phyloP scores from a whole-genome alignment of 1,139 yeast genomes.

The Yamadazyma kanchanaburiensis region DNA sequence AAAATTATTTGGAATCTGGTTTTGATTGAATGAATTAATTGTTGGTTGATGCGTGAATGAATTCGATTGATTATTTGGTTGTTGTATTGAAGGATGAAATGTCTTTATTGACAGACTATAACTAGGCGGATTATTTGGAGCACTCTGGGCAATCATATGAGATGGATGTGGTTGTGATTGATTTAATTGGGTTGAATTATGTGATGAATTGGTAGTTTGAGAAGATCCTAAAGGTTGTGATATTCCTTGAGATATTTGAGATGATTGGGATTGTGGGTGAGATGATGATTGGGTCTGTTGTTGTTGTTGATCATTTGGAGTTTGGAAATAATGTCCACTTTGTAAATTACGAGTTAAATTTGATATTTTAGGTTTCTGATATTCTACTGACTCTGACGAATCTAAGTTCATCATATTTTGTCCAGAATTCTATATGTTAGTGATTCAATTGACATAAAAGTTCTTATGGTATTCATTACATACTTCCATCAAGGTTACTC shows the following conservation, averaged over 20 bases:
- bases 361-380: constrained; percentile 20
- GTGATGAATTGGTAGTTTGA: background rate
- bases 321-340: constrained; percentile 1
- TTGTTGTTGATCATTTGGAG: background rate
- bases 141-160: constrained; percentile 8
- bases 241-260: background rate
- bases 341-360: constrained; percentile 35
- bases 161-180: background rate
- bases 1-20: constrained; percentile 4
- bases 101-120: constrained; percentile 6
- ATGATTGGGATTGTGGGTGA: background rate
- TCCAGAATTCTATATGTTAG: constrained; percentile 4
- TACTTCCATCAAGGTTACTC: no score
- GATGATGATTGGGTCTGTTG: background rate
- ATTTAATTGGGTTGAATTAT: background rate
- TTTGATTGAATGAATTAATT: constrained; percentile 3
- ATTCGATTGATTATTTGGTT: background rate
- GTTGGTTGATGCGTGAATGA: background rate
- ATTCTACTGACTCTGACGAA: constrained; percentile 9
- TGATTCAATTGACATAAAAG: no score
- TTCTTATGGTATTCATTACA: no score
- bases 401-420: constrained; percentile 11
- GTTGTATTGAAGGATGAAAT: background rate
- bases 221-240: background rate
- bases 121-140: constrained; percentile 14